Conservation (phyloP, 805 yeast species). For the Ogataea allantospora region DNA sequence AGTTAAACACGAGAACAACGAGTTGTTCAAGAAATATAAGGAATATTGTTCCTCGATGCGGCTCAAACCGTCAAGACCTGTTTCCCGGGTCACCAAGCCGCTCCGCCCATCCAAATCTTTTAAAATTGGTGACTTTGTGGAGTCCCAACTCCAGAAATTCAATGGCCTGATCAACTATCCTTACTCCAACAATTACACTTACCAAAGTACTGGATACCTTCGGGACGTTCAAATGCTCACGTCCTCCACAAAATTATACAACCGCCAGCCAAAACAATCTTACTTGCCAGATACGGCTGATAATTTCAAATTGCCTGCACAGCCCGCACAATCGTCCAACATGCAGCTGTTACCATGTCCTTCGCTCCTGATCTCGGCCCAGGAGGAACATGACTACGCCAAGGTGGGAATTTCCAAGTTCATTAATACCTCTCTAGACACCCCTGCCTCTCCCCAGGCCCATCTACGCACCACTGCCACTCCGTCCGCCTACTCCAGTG, state of each 20-base stretch:
- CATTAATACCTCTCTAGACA: conserved; percentile 12
- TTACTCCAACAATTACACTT: conserved; percentile 51
- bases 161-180: conserved; percentile 44
- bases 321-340: conserved; percentile 10
- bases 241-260: conserved; percentile 47
- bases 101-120: conserved; percentile 12
- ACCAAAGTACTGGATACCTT: conserved; percentile 47
- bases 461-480: conserved; percentile 15
- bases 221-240: conserved; percentile 49
- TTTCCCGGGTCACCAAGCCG: conserved; percentile 15
- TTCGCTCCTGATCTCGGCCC: conserved; percentile 3
- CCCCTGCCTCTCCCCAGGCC: conserved; percentile 16
- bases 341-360: conserved; percentile 6
- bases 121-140: conserved; percentile 25
- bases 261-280: conserved; percentile 29
- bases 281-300: conserved; percentile 13
- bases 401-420: conserved; percentile 14
- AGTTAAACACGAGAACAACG: conserved; percentile 41
- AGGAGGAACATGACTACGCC: conserved; percentile 7
- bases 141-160: conserved; percentile 23
- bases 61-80: conserved; percentile 5
- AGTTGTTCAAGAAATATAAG: conserved; percentile 38
- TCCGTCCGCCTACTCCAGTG: conserved; percentile 12
- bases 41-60: conserved; percentile 31
- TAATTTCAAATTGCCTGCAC: conserved; percentile 25